Base-by-base conservation (phyloP, 345 rosid species). In the Acer yangbiense region DNA sequence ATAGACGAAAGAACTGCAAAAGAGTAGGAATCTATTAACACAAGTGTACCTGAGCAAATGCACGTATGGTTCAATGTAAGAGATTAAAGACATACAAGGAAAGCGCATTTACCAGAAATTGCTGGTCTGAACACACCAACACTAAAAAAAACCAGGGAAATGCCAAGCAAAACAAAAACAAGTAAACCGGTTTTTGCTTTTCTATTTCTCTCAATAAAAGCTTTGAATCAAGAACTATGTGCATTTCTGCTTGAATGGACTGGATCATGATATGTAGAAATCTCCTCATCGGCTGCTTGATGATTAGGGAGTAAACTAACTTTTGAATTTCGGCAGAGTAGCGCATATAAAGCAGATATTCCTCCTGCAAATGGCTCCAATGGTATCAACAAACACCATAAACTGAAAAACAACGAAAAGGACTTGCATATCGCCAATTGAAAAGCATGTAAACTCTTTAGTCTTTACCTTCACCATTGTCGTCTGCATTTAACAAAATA, bases 221-320 rank as follows among this genome's bases (percentile, higher is more conserved):
- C 1, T 25, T 25, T 25, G 27, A 25, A 25, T 25, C 27, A 1
- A 25, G 27, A 25, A 25, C 27, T 25, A 25, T 25, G 27, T 25
- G 27, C 27, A 25, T 25, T 25, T 25, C 27, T 25, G 27, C 27
- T 25, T 25, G 27, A 25, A 29, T 2, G 68, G 91, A 87, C 86
- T 13, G 83, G 84, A 13, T 81, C 82, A 43, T 89, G 86, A 89
- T 94, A 96, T 1, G 89, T 83, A 16, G 98, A 90, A 77, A 94
- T 88, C 84, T 94, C 99, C 87, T 94, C 98, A 70, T 96, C 99
- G 3, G 93, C 93, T 2, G 94, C 91, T 82, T 96, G 99, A 75
- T 90, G 90, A 81, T 94, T 96, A 10, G 97, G 98, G 82, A 92
- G 95, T 90, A 96, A 86, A 69, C 93, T 82, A 77, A 94, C 80